Evolutionary conservation across 768 basidiomycete genomes (phyloP).

Genomic region (Termitomyces sp.): DNA sequence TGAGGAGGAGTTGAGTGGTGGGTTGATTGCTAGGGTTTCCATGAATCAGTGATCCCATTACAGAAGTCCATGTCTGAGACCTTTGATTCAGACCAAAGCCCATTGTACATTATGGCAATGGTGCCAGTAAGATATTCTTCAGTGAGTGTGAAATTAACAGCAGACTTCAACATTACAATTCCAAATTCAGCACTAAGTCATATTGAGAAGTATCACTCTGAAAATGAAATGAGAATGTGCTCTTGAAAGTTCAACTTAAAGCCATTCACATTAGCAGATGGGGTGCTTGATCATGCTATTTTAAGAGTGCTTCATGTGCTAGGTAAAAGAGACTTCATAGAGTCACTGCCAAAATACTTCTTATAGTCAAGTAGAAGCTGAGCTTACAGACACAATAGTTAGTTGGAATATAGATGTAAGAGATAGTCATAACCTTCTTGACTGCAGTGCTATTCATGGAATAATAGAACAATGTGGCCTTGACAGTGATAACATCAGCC

Average conservation of each 20-base stretch:
- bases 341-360: background rate
- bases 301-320: background rate
- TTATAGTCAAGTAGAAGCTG: background rate
- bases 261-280: background rate
- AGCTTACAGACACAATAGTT: background rate
- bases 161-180: background rate
- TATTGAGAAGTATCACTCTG: background rate
- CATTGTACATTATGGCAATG: background rate
- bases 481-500: too few species aligned
- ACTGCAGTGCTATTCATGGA: too few species aligned
- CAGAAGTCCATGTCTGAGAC: too few species aligned
- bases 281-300: background rate
- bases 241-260: background rate
- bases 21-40: too few species aligned
- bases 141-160: background rate
- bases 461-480: too few species aligned
- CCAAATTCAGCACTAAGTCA: background rate
- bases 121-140: background rate
- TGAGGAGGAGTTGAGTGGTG: too few species aligned
- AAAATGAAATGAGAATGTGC: background rate
- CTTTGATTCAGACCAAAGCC: background rate
- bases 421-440: too few species aligned
- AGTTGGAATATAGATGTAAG: background rate
- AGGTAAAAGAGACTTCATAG: background rate
- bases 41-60: too few species aligned